Conservation (phyloP, 2,329 filamentous ascomycete genomes). For the Allantophomopsis cytisporea region DNA sequence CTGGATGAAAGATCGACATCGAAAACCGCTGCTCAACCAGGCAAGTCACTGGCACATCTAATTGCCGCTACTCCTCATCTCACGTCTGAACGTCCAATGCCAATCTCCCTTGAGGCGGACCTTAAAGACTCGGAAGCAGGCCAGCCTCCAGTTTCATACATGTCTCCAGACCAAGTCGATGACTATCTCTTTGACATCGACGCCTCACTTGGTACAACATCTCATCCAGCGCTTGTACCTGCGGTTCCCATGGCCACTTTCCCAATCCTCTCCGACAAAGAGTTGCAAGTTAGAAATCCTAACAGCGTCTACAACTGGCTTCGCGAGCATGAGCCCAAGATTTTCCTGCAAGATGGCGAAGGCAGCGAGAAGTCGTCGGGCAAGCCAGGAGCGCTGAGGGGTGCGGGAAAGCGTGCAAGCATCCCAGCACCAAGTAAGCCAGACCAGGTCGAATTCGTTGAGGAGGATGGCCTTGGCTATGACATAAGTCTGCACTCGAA, state of each 20-base stretch:
- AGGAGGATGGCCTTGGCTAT: slow-evolving; percentile 20
- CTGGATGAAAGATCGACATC: slow-evolving; percentile 10
- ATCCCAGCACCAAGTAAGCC: slow-evolving; percentile 17
- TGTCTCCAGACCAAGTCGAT: slow-evolving; percentile 58
- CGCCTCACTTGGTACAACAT: slow-evolving; percentile 19
- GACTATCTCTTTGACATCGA: slow-evolving; percentile 54
- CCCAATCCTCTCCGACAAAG: slow-evolving; percentile 29
- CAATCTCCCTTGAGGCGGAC: slow-evolving; percentile 14
- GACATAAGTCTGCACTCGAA: slow-evolving; percentile 14
- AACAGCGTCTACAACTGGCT: slow-evolving; percentile 96
- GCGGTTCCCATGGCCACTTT: slow-evolving; percentile 22
- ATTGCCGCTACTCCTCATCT: slow-evolving; percentile 12
- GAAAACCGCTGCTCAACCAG: slow-evolving; percentile 6
- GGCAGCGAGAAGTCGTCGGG: slow-evolving; percentile 27
- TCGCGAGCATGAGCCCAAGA: slow-evolving; percentile 67
- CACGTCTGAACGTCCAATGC: slow-evolving; percentile 6
- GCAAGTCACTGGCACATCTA: slow-evolving; percentile 16
- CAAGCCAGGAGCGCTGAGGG: slow-evolving; percentile 18
- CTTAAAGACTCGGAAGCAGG: slow-evolving; percentile 29
- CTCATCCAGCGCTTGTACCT: slow-evolving; percentile 14
- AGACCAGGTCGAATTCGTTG: slow-evolving; percentile 19
- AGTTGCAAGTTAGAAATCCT: slow-evolving; percentile 57
- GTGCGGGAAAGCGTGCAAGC: slow-evolving; percentile 18
- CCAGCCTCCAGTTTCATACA: slow-evolving; percentile 47
- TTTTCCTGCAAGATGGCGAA: slow-evolving; percentile 54